phyloP scores from a whole-genome alignment of 345 rosid genomes.

The Toxicodendron radicans region DNA sequence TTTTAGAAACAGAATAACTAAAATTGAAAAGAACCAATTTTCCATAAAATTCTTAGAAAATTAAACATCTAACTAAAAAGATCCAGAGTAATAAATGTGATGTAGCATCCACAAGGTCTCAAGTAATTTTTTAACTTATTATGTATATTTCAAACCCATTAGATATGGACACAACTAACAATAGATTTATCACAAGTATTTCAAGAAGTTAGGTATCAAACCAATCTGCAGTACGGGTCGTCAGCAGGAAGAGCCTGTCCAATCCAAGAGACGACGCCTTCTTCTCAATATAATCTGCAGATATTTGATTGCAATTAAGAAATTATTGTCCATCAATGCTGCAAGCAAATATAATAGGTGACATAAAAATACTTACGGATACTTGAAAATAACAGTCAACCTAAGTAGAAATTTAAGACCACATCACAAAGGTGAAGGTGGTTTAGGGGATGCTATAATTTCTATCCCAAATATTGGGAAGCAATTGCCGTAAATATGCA shows the following conservation, averaged over 20 bases:
- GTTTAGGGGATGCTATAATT: background rate
- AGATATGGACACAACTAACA: background rate
- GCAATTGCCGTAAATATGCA: background rate
- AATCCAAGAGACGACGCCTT: slow-evolving; percentile 73
- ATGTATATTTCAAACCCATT: background rate
- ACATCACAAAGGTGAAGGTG: background rate
- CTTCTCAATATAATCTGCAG: slow-evolving; percentile 87
- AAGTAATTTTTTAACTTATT: too few species aligned
- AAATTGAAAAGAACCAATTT: background rate
- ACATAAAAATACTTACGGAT: background rate
- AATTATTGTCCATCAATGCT: background rate
- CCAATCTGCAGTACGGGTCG: slow-evolving; percentile 96
- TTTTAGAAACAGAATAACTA: background rate
- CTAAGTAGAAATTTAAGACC: too few species aligned
- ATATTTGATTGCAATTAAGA: slow-evolving; percentile 13
- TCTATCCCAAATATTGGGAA: background rate
- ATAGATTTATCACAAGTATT: background rate
- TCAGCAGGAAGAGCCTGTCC: slow-evolving; percentile 72
- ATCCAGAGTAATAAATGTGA: background rate
- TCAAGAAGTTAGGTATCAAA: slow-evolving; percentile 29
- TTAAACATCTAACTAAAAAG: background rate
- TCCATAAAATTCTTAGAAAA: background rate
- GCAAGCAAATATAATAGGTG: background rate
- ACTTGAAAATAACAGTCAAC: background rate
- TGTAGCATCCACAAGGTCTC: background rate